Base-by-base conservation (phyloP, 208 protist genomes). In the Wallacemonas sp. region DNA sequence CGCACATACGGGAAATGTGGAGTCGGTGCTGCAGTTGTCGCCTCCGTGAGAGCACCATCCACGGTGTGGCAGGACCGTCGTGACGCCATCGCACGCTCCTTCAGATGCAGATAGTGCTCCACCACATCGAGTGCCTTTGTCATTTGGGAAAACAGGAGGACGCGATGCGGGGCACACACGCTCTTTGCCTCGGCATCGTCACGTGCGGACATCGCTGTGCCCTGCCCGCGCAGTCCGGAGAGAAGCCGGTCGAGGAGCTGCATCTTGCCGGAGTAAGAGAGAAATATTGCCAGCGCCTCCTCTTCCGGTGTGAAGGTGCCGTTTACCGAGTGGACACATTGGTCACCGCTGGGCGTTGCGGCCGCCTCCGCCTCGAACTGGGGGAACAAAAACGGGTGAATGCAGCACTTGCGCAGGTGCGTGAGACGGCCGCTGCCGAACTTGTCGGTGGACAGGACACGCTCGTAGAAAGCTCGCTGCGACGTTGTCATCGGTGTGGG, bases 141-240 rank as follows among this genome's bases (percentile, higher is more conserved):
- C 89, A 99, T 98, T 63, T 98, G 97, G 1, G 81, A 97, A 54
- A 99, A 99, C 39, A 99, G 87, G 1, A 99, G 77, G 4, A 99
- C 96, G 41, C 95, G 75, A 67, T 98, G 95, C 6, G 15, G 17
- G 22, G 41, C 41, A 19, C 19, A n/a, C n/a, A n/a, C n/a, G n/a
- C n/a, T n/a, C n/a, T n/a, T n/a, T n/a, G n/a, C n/a, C n/a, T n/a
- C n/a, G n/a, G n/a, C n/a, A n/a, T n/a, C n/a, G n/a, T n/a, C n/a
- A n/a, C n/a, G n/a, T n/a, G n/a, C n/a, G n/a, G n/a, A n/a, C 15
- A n/a, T 46, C 41, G 41, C 10, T 41, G 10, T 19, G 5, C 94
- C 96, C 1, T 68, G 66, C 15, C 78, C 68, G 34, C 85, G 73
- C 9, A 99, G 73, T 17, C 82, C 44, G 2, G 71, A 30, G 6